These are phyloP conservation scores for Posidonia oceanica DNA, from an alignment of 116 monocot species.

Conservation along the genomic window DNA sequence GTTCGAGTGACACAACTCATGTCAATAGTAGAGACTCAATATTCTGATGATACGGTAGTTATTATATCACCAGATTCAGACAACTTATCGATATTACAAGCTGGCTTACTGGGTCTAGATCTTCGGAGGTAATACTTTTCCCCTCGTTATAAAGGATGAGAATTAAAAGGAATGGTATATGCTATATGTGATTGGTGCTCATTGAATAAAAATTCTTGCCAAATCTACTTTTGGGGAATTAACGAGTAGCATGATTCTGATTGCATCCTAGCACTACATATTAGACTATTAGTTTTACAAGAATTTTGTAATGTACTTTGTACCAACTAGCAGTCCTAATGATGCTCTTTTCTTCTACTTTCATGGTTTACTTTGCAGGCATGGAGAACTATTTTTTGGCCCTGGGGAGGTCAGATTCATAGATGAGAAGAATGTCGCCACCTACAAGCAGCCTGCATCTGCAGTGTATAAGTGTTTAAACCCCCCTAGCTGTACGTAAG, in stretches of 20 bases:
- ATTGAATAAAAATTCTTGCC: no score
- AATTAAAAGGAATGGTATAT: no score
- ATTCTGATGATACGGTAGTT: slow-evolving; percentile 67
- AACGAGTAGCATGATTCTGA: no score
- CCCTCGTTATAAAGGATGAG: background rate
- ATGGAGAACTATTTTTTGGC: slow-evolving; percentile 50
- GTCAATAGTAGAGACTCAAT: slow-evolving; percentile 89
- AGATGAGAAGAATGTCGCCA: slow-evolving; percentile 50
- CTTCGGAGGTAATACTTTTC: slow-evolving; percentile 46
- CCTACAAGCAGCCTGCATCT: slow-evolving; percentile 61
- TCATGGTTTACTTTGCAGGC: slow-evolving; percentile 22
- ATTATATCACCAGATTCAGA: slow-evolving; percentile 90
- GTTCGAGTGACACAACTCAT: slow-evolving; percentile 78
- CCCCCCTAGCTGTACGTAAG: slow-evolving; percentile 67
- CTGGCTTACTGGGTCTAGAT: slow-evolving; percentile 70
- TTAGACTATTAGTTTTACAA: no score
- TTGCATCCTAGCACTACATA: no score
- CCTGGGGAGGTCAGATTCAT: slow-evolving; percentile 73
- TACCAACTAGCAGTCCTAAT: no score
- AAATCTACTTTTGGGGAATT: no score
- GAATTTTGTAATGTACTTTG: no score
- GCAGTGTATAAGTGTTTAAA: slow-evolving; percentile 68
- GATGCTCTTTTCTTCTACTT: background rate
- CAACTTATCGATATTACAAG: slow-evolving; percentile 70
- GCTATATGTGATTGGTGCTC: no score